Conservation (phyloP, 257 asterid genomes). For the Gynochthodes officinalis region DNA sequence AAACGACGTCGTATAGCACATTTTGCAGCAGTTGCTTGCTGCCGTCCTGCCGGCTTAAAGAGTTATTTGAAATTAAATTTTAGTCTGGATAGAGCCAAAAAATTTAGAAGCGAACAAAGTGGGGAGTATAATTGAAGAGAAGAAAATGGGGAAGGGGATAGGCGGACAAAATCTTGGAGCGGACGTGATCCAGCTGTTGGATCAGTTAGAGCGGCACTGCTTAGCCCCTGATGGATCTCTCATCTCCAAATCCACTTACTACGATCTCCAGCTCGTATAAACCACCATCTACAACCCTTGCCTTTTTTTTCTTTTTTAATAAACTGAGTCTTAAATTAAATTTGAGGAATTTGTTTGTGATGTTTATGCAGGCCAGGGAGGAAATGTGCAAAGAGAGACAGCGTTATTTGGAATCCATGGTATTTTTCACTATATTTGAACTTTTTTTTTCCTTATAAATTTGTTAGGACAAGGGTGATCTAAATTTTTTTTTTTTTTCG, state of each 20-base stretch:
- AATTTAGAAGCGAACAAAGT: too few relatives aligned
- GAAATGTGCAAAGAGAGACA: slow-evolving; percentile 97
- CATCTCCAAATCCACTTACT: slow-evolving; percentile 79
- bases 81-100: too few relatives aligned
- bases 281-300: not conserved
- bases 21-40: too few relatives aligned
- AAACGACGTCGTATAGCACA: too few relatives aligned
- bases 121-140: not conserved
- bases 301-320: not conserved
- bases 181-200: slow-evolving; percentile 68
- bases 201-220: slow-evolving; percentile 93
- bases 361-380: slow-evolving; percentile 78
- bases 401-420: slow-evolving; percentile 87
- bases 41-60: slow-evolving; percentile 8
- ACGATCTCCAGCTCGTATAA: slow-evolving; percentile 74
- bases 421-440: slow-evolving; percentile 20
- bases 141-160: slow-evolving; percentile 29
- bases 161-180: slow-evolving; percentile 66
- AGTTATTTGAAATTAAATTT: not conserved
- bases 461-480: not conserved
- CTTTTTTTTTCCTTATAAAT: not conserved
- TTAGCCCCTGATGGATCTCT: slow-evolving; percentile 96
- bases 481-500: not conserved
- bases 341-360: slow-evolving; percentile 11
- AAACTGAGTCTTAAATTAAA: too few relatives aligned